Base-by-base conservation (phyloP, 2,329 filamentous ascomycete genomes). In the Cercospora zeae-maydis region DNA sequence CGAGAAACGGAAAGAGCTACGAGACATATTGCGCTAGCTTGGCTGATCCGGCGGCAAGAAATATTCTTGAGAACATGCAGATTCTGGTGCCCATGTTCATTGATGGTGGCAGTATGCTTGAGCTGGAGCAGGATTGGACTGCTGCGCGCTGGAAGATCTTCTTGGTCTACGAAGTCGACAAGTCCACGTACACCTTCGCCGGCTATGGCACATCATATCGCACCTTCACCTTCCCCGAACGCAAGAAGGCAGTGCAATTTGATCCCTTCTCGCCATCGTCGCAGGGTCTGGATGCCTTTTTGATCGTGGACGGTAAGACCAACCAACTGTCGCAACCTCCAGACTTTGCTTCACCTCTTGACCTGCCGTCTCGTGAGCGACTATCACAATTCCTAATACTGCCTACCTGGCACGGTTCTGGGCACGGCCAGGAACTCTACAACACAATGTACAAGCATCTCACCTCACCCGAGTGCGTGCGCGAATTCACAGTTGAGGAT, bases 311-410 rank as follows among this genome's bases (percentile, higher is more conserved):
- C 9, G 55, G 58, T 2, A 39, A 60, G 24, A 57, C 63, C 6
- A 70, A 70, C 37, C 31, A 66, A 34, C 59, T 69, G 10, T 51
- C 64, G 19, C 58, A 66, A 31, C 30, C 45, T 16, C 57, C 66
- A 65, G 59, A 70, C 72, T 60, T 69, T 77, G n/a, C 80, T 88
- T 70, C 72, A 34, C 73, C 67, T 75, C 84, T 82, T 4, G 79
- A 88, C 54, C 82, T 93, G 1, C 89, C 91, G 11, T 89, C 88
- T 70, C 87, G 93, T 39, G 86, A 91, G 63, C 85, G 96, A 49
- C 91, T 99, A 67, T 96, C 93, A 0, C 95, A 99, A 75, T 98
- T 98, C 76, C 74, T 99, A 64, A 88, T 99, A 66, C 82, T 99
- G 10, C 93, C 93, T 1, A 89, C 92, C 5, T 96, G 92, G 76